Evolutionary conservation across 2,329 filamentous ascomycete species (phyloP), one percentile per base, ranked within the genome.

Genomic region (Pseudogymnoascus sp.): DNA sequence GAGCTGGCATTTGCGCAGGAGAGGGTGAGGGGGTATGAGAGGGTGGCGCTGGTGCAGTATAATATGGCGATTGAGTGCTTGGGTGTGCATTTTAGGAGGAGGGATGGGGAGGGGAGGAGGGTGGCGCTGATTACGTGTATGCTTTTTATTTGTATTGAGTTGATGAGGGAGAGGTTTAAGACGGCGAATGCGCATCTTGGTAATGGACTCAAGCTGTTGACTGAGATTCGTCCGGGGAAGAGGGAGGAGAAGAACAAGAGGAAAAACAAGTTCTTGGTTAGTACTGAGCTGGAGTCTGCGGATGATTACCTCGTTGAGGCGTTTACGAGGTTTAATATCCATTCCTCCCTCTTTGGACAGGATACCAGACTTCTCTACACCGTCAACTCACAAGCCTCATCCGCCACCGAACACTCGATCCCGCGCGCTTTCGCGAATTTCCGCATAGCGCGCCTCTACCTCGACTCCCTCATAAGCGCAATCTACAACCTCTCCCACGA

Each of bases 141-240:
- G 1, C 70, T 82, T 16, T 81, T 82, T 64, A 77, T 79, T 28
- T 81, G 79, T 65, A 76, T 83, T 59, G 81, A 83, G 69, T 79
- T 80, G 65, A 73, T 83, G 63, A 78, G 80, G 36, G 76, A 76
- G 2, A 71, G 73, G 16, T 76, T 74, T 37, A 63, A 66, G 6
- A 67, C 72, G 0, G 76, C 72, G 11, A 72, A 74, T 30, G 65
- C 67, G 3, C 78, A 81, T 65, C 70, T 81, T 6, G 70, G 72
- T n/a, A 77, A 71, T 39, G 78, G 79, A 0, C 60, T 79, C 3
- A 74, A 68, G 43, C 65, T 79, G 11, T 64, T 79, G 1, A 63
- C 62, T 11, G 68, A 72, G 30, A 65, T 67, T 11, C 16, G 59
- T 43, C 36, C 39, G 58, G 5, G 25, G 35, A 12, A 58, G 54